Evolutionary conservation across 495 filamentous ascomycete species (phyloP).

Genomic region (Tuber calosporum): DNA sequence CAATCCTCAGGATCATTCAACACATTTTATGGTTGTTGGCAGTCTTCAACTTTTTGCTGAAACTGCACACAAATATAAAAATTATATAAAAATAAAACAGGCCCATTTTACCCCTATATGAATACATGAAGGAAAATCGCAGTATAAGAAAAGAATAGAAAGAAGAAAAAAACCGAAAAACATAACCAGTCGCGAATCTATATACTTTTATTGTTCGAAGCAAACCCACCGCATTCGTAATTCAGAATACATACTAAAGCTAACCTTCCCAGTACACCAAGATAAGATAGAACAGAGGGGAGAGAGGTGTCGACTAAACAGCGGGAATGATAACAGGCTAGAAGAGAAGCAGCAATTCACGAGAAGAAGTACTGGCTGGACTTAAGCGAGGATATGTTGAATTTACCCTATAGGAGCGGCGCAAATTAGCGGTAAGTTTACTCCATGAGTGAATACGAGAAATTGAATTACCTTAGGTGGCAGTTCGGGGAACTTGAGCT

Average conservation of each 20-base stretch:
- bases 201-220: not conserved
- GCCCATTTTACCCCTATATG: not conserved
- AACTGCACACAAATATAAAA: too few species aligned
- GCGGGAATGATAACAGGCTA: not conserved
- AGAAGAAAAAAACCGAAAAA: too few species aligned
- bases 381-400: slow-evolving; percentile 45
- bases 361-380: slow-evolving; percentile 50
- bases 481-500: slow-evolving; percentile 42
- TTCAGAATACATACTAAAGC: not conserved
- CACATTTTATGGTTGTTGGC: too few species aligned
- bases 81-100: not conserved
- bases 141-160: not conserved
- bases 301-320: not conserved
- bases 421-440: slow-evolving; percentile 10
- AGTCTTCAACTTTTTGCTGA: too few species aligned
- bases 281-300: not conserved
- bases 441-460: not conserved
- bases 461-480: slow-evolving; percentile 42
- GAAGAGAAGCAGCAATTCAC: slow-evolving; percentile 23
- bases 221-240: not conserved
- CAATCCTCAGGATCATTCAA: too few species aligned
- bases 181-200: not conserved
- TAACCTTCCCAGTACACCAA: not conserved
- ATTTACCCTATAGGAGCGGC: slow-evolving; percentile 41
- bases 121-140: not conserved